A percentile compares a stretch with the other conserved stretches of the same genome.
These are phyloP conservation scores for Dujonia santamariae DNA, from an alignment of 1,139 yeast genomes.

Conservation along the genomic window DNA sequence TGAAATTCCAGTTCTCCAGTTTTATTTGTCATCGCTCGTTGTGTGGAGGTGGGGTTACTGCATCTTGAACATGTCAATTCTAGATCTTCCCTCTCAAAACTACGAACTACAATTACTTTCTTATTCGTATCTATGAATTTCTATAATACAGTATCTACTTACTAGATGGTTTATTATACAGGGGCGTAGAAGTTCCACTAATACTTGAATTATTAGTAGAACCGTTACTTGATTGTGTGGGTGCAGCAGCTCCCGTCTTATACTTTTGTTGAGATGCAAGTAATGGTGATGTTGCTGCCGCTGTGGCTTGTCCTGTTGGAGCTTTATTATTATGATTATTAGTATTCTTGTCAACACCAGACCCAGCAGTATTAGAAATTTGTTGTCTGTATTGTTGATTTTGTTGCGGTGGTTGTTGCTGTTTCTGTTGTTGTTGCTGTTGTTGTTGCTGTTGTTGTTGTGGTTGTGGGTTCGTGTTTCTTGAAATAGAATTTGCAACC, in stretches of 20 bases:
- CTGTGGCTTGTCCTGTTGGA: neutral
- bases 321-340: neutral
- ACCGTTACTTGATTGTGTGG: neutral
- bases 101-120: too few relatives aligned
- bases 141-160: slow-evolving; percentile 10
- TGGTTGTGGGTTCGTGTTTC: too few relatives aligned
- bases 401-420: slow-evolving; percentile 1
- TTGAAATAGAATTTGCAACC: too few relatives aligned
- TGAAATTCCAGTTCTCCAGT: too few relatives aligned
- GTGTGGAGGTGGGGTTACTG: too few relatives aligned
- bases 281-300: slow-evolving; percentile 6
- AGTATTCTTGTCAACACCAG: neutral
- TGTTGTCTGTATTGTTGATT: neutral
- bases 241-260: slow-evolving; percentile 1
- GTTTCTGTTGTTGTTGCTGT: slow-evolving; percentile 6
- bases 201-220: neutral
- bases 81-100: too few relatives aligned
- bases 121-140: slow-evolving; percentile 1
- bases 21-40: too few relatives aligned
- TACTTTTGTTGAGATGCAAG: slow-evolving; percentile 8
- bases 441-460: too few relatives aligned
- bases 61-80: too few relatives aligned
- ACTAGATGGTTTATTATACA: slow-evolving; percentile 8
- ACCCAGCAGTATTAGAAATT: neutral
- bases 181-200: slow-evolving; percentile 1